Base-by-base conservation (phyloP, 176 grass and related monocot species). In the Oryza punctata region DNA sequence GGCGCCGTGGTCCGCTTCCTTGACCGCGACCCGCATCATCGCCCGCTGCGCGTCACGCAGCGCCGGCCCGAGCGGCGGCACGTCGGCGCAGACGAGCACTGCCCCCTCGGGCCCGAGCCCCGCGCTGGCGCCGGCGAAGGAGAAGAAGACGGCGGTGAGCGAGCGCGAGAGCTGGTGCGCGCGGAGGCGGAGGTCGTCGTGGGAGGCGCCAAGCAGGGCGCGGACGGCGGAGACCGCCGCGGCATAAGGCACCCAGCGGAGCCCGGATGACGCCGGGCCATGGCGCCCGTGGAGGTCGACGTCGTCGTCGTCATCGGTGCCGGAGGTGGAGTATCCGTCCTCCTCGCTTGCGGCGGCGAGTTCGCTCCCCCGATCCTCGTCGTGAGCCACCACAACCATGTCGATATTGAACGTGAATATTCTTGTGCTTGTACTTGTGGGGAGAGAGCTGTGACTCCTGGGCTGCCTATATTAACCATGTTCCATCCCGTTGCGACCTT, bases 101-200 rank as follows among this genome's bases (percentile, higher is more conserved):
- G 32, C 30, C 52, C 32, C 19, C 7, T 77, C 74, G 2, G 74
- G 50, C 33, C 33, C 33, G 73, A 61, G 33, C 19, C 73, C 45
- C 3, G 19, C 50, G 3, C 12, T 5, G 16, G 8, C 29, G 18
- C 32, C 49, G 49, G 37, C 37, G 37, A 0, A 0, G 30, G 3
- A 12, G 73, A 76, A 76, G 73, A 76, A 77, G 0, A 54, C 32
- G 32, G 0, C 8, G 52, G 21, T 9, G 29, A 76, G 11, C 19
- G 74, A 27, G 3, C 47, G 47, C 1, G 74, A 61, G 12, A 37
- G 28, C 30, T 4, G 30, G 29, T 24, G 52, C 74, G 14, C 5
- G 21, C 52, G 11, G 74, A 63, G 75, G 18, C n/a, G 35, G 13
- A 78, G 75, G 75, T 78, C 75, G n/a, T 78, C 35, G 59, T 78